These are phyloP conservation scores for Collybia nuda DNA, from an alignment of 768 basidiomycete species.

Conservation along the genomic window DNA sequence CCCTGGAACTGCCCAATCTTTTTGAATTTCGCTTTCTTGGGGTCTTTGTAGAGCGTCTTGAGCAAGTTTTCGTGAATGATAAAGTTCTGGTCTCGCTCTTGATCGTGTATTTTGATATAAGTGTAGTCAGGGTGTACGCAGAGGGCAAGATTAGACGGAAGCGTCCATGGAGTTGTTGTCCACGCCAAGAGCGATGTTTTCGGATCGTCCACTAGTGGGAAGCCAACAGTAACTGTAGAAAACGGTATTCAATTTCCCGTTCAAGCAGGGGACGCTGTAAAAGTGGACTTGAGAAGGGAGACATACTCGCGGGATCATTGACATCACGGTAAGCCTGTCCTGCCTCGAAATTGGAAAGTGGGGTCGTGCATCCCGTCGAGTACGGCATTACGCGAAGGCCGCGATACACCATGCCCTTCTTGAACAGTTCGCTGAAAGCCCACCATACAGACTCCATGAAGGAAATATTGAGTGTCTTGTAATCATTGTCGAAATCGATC, in stretches of 20 bases:
- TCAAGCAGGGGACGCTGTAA: neutral
- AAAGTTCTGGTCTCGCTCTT: constrained; percentile 82
- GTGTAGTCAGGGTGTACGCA: constrained; percentile 96
- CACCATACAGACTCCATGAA: constrained; percentile 99
- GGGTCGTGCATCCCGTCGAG: constrained; percentile 93
- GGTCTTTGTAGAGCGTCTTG: constrained; percentile 89
- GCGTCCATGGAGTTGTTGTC: constrained; percentile 99
- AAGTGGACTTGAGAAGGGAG: neutral
- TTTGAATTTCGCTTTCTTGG: constrained; percentile 95
- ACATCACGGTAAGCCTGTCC: constrained; percentile 91
- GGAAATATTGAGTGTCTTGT: constrained; percentile 90
- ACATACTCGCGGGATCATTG: constrained; percentile 85
- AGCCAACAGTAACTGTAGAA: constrained; percentile 78
- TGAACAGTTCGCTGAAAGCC: constrained; percentile 94
- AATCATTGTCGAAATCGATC: constrained; percentile 99
- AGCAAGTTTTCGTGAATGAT: constrained; percentile 90
- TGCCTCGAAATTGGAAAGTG: constrained; percentile 97
- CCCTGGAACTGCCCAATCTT: constrained; percentile 88
- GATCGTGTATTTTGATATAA: constrained; percentile 96
- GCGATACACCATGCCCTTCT: constrained; percentile 89
- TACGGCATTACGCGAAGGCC: constrained; percentile 98
- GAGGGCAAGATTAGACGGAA: constrained; percentile 92
- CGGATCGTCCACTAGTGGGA: constrained; percentile 92
- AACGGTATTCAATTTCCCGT: neutral
- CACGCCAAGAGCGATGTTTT: constrained; percentile 89